phyloP scores from a whole-genome alignment of 768 basidiomycete species.

The Cyclocybe cylindracea region DNA sequence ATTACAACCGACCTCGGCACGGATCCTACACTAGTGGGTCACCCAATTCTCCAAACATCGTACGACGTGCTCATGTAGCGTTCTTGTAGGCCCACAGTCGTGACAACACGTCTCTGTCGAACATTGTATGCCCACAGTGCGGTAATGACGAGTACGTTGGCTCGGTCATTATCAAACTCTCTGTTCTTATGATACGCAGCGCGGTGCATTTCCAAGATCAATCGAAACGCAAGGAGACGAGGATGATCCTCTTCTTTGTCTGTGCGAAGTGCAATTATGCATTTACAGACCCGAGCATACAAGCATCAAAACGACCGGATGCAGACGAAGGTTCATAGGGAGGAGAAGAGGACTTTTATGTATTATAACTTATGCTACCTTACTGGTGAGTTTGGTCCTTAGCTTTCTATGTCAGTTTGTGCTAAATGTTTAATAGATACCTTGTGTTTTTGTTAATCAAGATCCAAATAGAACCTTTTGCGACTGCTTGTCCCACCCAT shows the following conservation, averaged over 20 bases:
- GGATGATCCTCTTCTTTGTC: conserved; percentile 92
- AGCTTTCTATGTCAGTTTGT: background rate
- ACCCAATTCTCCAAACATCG: background rate
- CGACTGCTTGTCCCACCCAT: no score
- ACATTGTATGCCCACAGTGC: conserved; percentile 82
- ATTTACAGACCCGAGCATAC: conserved; percentile 70
- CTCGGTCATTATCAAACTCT: background rate
- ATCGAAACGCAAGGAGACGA: conserved; percentile 93
- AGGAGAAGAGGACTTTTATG: background rate
- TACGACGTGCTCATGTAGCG: background rate
- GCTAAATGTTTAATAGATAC: conserved; percentile 1
- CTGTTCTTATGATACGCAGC: conserved; percentile 40
- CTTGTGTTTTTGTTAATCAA: conserved; percentile 8
- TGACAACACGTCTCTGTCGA: conserved; percentile 34
- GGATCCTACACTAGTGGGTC: conserved; percentile 83
- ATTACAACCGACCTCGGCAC: conserved; percentile 85
- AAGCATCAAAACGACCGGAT: conserved; percentile 41
- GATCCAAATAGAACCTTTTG: no score
- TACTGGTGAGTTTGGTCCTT: background rate
- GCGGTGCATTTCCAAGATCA: conserved; percentile 96
- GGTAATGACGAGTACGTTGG: conserved; percentile 77
- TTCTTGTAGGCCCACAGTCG: conserved; percentile 59
- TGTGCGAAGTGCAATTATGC: conserved; percentile 80
- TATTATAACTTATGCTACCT: background rate
- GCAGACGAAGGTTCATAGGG: conserved; percentile 7